Evolutionary conservation across 2,329 filamentous ascomycete species (phyloP).

Genomic region (Hypoxylon rubiginosum): DNA sequence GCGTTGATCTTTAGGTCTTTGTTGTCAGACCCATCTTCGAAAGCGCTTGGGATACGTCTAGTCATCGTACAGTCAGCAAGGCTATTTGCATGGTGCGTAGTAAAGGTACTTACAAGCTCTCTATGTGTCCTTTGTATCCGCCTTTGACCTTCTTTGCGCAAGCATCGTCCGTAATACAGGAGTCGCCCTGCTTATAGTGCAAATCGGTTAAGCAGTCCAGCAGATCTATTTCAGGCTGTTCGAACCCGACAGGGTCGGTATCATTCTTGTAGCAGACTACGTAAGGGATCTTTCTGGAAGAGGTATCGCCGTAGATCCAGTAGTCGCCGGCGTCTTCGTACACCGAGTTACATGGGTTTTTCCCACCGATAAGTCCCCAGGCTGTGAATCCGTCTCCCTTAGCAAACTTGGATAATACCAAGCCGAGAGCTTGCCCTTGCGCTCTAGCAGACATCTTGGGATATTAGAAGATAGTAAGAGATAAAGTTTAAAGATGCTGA

Average conservation of each 20-base stretch:
- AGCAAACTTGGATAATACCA: background rate
- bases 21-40: background rate
- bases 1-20: background rate
- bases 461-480: too few relatives aligned
- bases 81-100: too few relatives aligned
- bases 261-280: constrained; percentile 1
- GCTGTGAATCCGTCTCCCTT: background rate
- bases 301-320: background rate
- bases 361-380: background rate
- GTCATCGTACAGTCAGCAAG: background rate
- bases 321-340: background rate
- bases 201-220: background rate
- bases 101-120: background rate
- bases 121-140: background rate
- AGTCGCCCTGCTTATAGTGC: background rate
- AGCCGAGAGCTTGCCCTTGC: background rate
- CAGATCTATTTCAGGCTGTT: background rate
- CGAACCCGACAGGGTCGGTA: background rate
- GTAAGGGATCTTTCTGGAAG: background rate
- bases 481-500: too few relatives aligned
- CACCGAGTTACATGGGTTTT: background rate
- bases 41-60: background rate
- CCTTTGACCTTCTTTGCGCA: background rate
- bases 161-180: background rate
- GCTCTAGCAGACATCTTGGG: background rate